phyloP scores from a whole-genome alignment of 1,284 basidiomycete genomes.

The Trichosporon sp. region DNA sequence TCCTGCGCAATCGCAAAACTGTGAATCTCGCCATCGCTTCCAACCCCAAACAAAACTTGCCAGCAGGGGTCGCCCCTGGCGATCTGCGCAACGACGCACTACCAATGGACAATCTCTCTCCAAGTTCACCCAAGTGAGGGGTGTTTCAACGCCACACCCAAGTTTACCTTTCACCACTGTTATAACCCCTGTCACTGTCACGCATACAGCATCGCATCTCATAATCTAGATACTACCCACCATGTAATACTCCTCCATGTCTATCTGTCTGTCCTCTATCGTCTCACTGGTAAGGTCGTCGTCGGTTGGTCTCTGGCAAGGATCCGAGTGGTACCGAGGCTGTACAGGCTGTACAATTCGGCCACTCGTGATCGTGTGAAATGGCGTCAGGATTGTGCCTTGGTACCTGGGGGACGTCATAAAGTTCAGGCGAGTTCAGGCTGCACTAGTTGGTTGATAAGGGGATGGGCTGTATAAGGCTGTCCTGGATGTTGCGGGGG shows the following conservation, averaged over 20 bases:
- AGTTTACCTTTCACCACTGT: not conserved
- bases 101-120: conserved; percentile 5
- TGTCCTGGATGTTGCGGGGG: not conserved
- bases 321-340: not conserved
- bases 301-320: too few relatives aligned
- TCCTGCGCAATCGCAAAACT: not conserved
- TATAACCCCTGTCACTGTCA: conserved; percentile 7
- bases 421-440: conserved; percentile 10
- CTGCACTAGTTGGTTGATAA: not conserved
- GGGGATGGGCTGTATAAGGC: conserved; percentile 6
- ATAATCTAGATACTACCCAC: conserved; percentile 1
- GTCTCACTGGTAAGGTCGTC: not conserved
- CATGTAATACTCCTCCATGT: conserved; percentile 1
- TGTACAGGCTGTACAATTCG: conserved; percentile 14
- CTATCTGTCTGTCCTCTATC: not conserved
- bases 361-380: conserved; percentile 17
- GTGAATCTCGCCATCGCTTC: not conserved
- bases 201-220: conserved; percentile 5
- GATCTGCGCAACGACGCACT: not conserved
- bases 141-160: conserved; percentile 9
- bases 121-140: conserved; percentile 5
- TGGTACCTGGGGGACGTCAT: conserved; percentile 9
- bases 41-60: not conserved
- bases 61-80: not conserved
- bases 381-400: conserved; percentile 16